Evolutionary conservation across 2,329 filamentous ascomycete genomes (phyloP).

Genomic region (Microcera coccophila): DNA sequence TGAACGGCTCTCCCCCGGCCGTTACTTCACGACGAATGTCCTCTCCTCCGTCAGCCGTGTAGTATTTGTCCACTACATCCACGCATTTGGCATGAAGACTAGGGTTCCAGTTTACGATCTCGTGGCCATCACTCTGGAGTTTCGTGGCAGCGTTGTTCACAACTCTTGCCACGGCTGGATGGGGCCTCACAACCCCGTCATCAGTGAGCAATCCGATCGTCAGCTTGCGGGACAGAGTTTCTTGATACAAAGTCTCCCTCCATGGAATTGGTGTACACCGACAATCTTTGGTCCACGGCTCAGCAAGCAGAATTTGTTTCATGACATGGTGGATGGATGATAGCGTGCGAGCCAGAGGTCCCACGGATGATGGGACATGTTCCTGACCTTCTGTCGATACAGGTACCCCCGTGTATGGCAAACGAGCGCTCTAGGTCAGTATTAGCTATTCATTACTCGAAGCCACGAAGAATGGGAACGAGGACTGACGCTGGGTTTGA

Average conservation of each 20-base stretch:
- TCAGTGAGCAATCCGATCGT: constrained; percentile 48
- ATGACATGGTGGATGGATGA: constrained; percentile 46
- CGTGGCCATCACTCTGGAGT: constrained; percentile 48
- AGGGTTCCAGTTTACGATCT: constrained; percentile 51
- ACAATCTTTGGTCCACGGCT: constrained; percentile 53
- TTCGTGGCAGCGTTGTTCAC: constrained; percentile 35
- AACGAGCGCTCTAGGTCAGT: constrained; percentile 45
- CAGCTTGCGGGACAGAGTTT: constrained; percentile 40
- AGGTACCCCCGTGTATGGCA: constrained; percentile 56
- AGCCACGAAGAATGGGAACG: not conserved
- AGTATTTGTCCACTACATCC: constrained; percentile 57
- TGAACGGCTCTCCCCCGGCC: constrained; percentile 55
- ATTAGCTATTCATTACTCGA: not conserved
- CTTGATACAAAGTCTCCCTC: constrained; percentile 43
- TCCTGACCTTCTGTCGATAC: constrained; percentile 63
- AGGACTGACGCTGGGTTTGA: constrained; percentile 30
- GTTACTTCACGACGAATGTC: constrained; percentile 55
- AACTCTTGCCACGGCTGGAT: constrained; percentile 50
- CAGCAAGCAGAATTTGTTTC: constrained; percentile 42
- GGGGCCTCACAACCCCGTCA: constrained; percentile 52
- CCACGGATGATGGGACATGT: constrained; percentile 60
- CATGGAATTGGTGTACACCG: constrained; percentile 52
- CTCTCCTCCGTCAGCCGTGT: constrained; percentile 59
- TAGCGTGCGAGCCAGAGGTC: constrained; percentile 49
- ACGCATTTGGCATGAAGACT: constrained; percentile 52